Evolutionary conservation across 805 yeast species (phyloP).

Genomic region (Yamadazyma akitaensis): DNA sequence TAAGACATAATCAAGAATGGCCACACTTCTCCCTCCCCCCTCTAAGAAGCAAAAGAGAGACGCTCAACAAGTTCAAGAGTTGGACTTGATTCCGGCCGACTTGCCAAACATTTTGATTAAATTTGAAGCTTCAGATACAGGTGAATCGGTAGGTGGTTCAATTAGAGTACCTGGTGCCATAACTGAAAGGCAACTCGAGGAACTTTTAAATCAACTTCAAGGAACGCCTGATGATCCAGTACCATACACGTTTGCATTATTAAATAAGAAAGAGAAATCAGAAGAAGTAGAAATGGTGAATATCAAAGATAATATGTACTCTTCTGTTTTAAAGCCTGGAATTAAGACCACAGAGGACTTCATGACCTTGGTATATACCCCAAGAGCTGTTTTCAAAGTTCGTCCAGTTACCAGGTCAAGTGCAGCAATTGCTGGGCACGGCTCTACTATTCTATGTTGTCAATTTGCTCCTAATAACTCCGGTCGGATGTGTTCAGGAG

Average conservation of each 20-base stretch:
- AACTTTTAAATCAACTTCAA: slow-evolving; percentile 75
- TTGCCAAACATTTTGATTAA: slow-evolving; percentile 83
- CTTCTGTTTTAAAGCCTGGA: slow-evolving; percentile 82
- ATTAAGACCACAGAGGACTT: slow-evolving; percentile 89
- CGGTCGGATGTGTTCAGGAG: slow-evolving; percentile 85
- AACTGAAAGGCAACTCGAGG: slow-evolving; percentile 81
- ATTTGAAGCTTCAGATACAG: slow-evolving; percentile 92
- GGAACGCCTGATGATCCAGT: slow-evolving; percentile 75
- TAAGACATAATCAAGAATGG: slow-evolving; percentile 49
- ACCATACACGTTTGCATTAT: slow-evolving; percentile 82
- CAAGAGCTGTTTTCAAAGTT: slow-evolving; percentile 92
- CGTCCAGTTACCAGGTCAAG: slow-evolving; percentile 86
- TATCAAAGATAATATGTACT: slow-evolving; percentile 71
- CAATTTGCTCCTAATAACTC: slow-evolving; percentile 91
- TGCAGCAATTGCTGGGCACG: slow-evolving; percentile 94
- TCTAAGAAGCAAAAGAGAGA: slow-evolving; percentile 82
- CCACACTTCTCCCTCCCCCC: slow-evolving; percentile 91
- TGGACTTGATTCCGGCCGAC: slow-evolving; percentile 68
- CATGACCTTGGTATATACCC: slow-evolving; percentile 85
- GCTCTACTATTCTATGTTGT: slow-evolving; percentile 86
- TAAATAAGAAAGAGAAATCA: slow-evolving; percentile 36
- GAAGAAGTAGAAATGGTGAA: slow-evolving; percentile 53
- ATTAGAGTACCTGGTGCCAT: slow-evolving; percentile 89
- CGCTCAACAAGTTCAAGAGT: slow-evolving; percentile 79
- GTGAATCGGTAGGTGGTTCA: slow-evolving; percentile 79